Conservation (phyloP, 257 asterid genomes). For the Orobanche coerulescens region DNA sequence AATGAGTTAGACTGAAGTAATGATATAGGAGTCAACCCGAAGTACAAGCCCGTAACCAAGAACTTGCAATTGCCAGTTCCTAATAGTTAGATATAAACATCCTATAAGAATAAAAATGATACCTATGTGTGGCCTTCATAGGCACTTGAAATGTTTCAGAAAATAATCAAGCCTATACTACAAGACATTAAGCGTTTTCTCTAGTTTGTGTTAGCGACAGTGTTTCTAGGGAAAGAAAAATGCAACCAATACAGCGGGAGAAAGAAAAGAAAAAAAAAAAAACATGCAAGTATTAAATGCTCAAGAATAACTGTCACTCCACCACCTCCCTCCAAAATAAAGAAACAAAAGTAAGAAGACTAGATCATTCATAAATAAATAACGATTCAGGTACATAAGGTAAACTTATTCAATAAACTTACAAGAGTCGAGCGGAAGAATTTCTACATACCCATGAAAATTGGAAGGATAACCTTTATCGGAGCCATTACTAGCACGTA, state of each 20-base stretch:
- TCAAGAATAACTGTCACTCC: not conserved
- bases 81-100: not conserved
- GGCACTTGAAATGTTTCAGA: not conserved
- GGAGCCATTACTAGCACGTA: constrained; percentile 60
- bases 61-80: not conserved
- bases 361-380: not conserved
- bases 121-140: not conserved
- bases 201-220: not conserved
- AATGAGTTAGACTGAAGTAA: not conserved
- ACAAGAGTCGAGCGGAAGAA: not conserved
- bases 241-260: not conserved
- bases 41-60: too few species aligned
- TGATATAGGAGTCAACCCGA: too few species aligned
- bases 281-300: not conserved
- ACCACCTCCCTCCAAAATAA: not conserved
- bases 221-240: not conserved
- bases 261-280: too few species aligned
- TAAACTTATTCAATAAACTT: not conserved
- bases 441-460: constrained; percentile 50
- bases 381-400: not conserved
- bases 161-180: not conserved
- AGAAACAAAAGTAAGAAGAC: not conserved
- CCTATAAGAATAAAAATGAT: not conserved
- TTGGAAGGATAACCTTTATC: constrained; percentile 30
- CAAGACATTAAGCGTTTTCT: too few species aligned